A percentile compares a stretch with the other conserved stretches of the same genome.
These are phyloP conservation scores for Apocynum venetum DNA, from an alignment of 257 asterid genomes.

Conservation along the genomic window DNA sequence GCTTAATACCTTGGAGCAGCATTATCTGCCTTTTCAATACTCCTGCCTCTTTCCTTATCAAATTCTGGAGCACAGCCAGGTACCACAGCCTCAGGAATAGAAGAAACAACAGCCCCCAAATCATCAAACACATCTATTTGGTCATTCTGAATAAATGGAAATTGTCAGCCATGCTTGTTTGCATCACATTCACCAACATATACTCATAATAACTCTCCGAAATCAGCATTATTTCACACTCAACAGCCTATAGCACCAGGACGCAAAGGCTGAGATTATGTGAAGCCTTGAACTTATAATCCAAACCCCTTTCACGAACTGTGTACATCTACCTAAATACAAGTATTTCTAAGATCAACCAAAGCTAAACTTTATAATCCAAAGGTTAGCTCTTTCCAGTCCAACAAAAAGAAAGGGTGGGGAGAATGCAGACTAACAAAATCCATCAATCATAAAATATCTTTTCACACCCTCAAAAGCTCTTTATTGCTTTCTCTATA, in stretches of 20 bases:
- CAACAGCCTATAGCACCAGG: neutral
- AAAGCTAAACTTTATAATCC: neutral
- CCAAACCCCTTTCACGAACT: too few species aligned
- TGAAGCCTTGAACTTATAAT: too few species aligned
- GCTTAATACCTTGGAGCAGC: conserved; percentile 46
- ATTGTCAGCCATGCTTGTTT: conserved; percentile 8
- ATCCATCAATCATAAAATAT: neutral
- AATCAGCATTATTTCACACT: neutral
- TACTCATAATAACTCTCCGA: neutral
- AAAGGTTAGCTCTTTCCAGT: neutral
- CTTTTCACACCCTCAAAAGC: neutral
- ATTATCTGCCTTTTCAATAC: conserved; percentile 29
- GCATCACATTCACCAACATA: conserved; percentile 3
- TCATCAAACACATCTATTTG: conserved; percentile 34
- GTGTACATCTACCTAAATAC: neutral
- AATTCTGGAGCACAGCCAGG: conserved; percentile 32
- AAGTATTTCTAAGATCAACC: too few species aligned
- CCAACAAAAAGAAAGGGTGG: neutral
- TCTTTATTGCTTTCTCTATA: neutral
- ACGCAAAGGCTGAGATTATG: neutral
- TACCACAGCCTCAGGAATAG: conserved; percentile 32
- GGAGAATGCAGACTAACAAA: neutral
- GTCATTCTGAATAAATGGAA: conserved; percentile 35
- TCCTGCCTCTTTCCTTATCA: conserved; percentile 26
- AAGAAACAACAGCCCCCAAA: conserved; percentile 39